A percentile compares a stretch with the other conserved stretches of the same genome.
These are phyloP conservation scores for Pseudogymnoascus sp. DNA, from an alignment of 2,329 filamentous ascomycete species.

Conservation along the genomic window DNA sequence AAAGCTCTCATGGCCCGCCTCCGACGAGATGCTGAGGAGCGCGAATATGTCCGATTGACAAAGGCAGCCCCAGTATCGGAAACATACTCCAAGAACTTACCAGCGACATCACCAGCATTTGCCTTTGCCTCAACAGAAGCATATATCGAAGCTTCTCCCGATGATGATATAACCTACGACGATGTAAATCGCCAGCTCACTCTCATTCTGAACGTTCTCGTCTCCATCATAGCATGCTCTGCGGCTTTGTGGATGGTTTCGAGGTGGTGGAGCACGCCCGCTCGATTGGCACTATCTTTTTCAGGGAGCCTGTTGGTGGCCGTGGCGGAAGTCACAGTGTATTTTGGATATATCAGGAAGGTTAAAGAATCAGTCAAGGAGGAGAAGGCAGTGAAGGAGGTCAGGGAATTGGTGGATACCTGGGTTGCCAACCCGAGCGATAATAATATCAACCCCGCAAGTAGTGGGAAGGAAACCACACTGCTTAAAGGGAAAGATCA, in stretches of 20 bases:
- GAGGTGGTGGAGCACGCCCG: constrained; percentile 66
- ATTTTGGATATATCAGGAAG: constrained; percentile 66
- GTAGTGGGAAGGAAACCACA: not conserved
- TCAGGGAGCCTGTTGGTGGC: constrained; percentile 63
- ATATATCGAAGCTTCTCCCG: constrained; percentile 37
- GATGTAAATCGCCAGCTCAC: constrained; percentile 76
- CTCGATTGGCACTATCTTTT: constrained; percentile 63
- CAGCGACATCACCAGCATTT: constrained; percentile 43
- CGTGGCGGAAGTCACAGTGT: constrained; percentile 70
- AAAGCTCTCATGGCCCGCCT: constrained; percentile 81
- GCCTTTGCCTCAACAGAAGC: constrained; percentile 46
- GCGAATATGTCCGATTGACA: constrained; percentile 74
- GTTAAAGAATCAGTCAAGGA: constrained; percentile 60
- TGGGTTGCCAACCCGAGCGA: constrained; percentile 45
- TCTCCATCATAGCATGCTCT: constrained; percentile 75
- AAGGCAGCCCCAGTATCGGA: constrained; percentile 51
- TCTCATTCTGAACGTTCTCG: constrained; percentile 80
- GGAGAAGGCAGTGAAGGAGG: constrained; percentile 54
- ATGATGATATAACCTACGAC: constrained; percentile 60
- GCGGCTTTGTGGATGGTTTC: constrained; percentile 72
- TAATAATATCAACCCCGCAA: not conserved
- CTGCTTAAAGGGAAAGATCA: not conserved
- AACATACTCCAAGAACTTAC: constrained; percentile 53
- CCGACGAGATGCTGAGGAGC: constrained; percentile 73
- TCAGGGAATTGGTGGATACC: constrained; percentile 62